Base-by-base conservation (phyloP, 1,284 basidiomycete species). In the Microbotryum scabiosae region DNA sequence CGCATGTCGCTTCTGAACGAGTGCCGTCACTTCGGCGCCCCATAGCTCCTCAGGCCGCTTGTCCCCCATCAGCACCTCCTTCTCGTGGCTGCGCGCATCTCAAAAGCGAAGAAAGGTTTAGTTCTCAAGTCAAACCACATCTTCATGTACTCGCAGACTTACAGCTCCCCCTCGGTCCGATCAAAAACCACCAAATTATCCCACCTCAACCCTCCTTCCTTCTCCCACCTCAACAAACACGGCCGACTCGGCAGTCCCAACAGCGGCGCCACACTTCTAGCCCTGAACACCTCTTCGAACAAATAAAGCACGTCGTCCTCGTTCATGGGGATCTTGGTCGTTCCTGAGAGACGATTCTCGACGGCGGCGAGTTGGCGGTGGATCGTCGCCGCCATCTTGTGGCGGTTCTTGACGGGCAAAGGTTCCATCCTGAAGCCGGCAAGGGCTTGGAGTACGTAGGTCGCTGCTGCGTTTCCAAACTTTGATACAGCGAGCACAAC, bases 391-490 rank as follows among this genome's bases (percentile, higher is more conserved):
- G 93, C 92, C 25, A 91, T 76, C 75, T 92, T 94, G 69, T 80
- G 83, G 51, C 91, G 81, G 69, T 87, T 84, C 74, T 90, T 90
- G 64, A 92, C 84, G 4, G 90, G 83, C 3, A 91, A 75, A 1
- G 88, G 88, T 67, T 91, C 88, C 43, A 79, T 76, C 51, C 93
- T 85, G 1, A 90, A 89, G 12, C 82, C 85, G 1, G 88, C 88
- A 44, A 96, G 76, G 54, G 86, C 85, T 72, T 88, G 89, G 2
- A 91, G 76, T 63, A 96, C 83, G 73, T 89, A 94, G 1, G 89
- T 88, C 18, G 88, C 88, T 53, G 86, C 85, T 68, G 92, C 82
- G 63, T 96, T 80, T 7, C 92, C 92, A 73, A 97, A 97, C 61
- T 70, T 36, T 32, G 9, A 21, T 2, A 0, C 5, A 12, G 86